A percentile compares a stretch with the other conserved stretches of the same genome.
These are phyloP conservation scores for Sphagnum contortum DNA, from an alignment of 225 moss, liverwort and hornwort genomes.

Conservation along the genomic window DNA sequence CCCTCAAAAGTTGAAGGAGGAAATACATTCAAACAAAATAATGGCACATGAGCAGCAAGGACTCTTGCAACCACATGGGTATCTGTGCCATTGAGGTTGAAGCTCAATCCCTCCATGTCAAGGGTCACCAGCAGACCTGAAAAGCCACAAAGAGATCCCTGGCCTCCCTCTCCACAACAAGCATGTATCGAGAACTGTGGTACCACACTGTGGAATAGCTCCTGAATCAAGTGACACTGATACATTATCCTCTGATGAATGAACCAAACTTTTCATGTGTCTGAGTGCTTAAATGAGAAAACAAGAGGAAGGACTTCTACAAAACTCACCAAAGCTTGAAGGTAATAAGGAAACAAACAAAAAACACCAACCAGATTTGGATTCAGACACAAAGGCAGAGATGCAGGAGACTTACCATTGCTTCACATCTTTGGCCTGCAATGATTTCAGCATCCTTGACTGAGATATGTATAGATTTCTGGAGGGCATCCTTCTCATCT, in stretches of 20 bases:
- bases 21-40: slow-evolving; percentile 1
- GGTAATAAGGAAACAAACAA: no score
- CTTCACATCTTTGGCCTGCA: slow-evolving; percentile 3
- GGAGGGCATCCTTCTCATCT: no score
- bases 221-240: slow-evolving; percentile 1
- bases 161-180: slow-evolving; percentile 8
- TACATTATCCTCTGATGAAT: no score
- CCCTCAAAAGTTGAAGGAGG: slow-evolving; percentile 9
- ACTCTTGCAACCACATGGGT: slow-evolving; percentile 7
- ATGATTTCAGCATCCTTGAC: slow-evolving; percentile 1
- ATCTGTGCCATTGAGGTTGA: slow-evolving; percentile 6
- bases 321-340: no score
- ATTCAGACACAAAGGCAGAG: no score
- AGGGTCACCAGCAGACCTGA: slow-evolving; percentile 2
- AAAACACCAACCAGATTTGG: no score
- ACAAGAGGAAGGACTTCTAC: no score
- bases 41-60: slow-evolving; percentile 6
- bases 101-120: slow-evolving; percentile 1
- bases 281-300: no score
- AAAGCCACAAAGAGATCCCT: slow-evolving; percentile 3
- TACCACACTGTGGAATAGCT: slow-evolving; percentile 2
- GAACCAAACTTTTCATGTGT: no score
- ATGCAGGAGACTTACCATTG: slow-evolving; percentile 5
- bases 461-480: not conserved
- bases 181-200: slow-evolving; percentile 5